Percentiles rank a stretch among this genome's conserved stretches.
These are phyloP conservation scores for Capsicum baccatum DNA, from an alignment of 257 asterid genomes.

Conservation along the genomic window DNA sequence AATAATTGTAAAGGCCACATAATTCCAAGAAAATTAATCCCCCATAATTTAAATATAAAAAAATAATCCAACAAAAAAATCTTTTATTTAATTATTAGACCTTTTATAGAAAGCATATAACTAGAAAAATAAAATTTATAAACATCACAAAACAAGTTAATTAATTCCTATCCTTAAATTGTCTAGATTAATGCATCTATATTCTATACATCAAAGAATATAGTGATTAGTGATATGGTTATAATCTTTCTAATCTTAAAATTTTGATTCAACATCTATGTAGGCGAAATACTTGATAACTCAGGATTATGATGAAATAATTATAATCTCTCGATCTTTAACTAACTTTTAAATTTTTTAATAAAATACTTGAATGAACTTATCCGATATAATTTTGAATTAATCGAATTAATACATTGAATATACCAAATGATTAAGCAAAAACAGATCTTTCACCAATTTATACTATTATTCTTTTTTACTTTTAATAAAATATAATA, in stretches of 20 bases:
- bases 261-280: too few relatives aligned
- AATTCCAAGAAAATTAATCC: constrained; percentile 7
- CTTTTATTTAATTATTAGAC: background rate
- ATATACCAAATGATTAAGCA: background rate
- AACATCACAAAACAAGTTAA: background rate
- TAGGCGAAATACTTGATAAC: too few relatives aligned
- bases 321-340: background rate
- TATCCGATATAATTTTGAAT: background rate
- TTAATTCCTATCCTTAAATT: background rate
- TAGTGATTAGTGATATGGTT: too few relatives aligned
- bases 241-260: too few relatives aligned
- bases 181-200: background rate
- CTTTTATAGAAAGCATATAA: background rate
- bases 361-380: too few relatives aligned
- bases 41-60: background rate
- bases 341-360: too few relatives aligned
- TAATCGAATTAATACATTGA: background rate
- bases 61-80: background rate
- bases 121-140: background rate
- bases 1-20: constrained; percentile 7
- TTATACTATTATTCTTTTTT: background rate
- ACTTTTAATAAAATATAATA: background rate
- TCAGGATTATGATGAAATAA: too few relatives aligned
- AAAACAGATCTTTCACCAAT: background rate
- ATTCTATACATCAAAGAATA: background rate